These are phyloP conservation scores for Verticillium tricorpus DNA, from an alignment of 2,329 filamentous ascomycete genomes.

Conservation along the genomic window DNA sequence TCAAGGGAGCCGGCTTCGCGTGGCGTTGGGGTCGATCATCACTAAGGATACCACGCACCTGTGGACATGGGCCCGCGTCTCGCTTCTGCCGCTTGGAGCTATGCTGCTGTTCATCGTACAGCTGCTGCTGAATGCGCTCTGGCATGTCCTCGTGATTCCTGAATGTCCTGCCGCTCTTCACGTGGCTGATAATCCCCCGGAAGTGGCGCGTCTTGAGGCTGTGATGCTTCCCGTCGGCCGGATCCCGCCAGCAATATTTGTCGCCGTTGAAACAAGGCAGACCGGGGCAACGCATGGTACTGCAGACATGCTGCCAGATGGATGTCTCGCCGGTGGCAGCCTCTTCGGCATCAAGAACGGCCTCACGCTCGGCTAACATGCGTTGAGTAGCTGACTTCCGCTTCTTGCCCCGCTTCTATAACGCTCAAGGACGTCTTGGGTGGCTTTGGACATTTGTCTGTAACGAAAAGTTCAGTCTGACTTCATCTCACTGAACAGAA, in stretches of 20 bases:
- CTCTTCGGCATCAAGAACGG: too few species aligned
- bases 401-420: conserved; percentile 16
- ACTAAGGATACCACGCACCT: too few species aligned
- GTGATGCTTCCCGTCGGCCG: conserved; percentile 2
- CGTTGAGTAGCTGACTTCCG: too few species aligned
- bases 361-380: too few species aligned
- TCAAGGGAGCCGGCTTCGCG: too few species aligned
- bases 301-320: too few species aligned
- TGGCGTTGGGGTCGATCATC: too few species aligned
- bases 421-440: conserved; percentile 25
- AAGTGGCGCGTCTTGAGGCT: conserved; percentile 2
- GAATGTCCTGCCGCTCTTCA: conserved; percentile 5
- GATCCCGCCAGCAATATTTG: conserved; percentile 4
- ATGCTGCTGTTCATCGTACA: conserved; percentile 11
- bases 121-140: conserved; percentile 4
- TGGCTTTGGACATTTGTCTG: conserved; percentile 26
- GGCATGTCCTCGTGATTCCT: conserved; percentile 7
- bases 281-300: background rate
- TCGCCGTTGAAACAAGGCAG: conserved; percentile 1
- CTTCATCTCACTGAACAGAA: conserved; percentile 13
- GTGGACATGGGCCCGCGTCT: background rate
- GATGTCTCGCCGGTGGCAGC: too few species aligned
- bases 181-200: conserved; percentile 3
- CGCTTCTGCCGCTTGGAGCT: background rate
- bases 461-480: conserved; percentile 3